phyloP scores from a whole-genome alignment of 1,284 basidiomycete species.

The Xanthoconium separans region DNA sequence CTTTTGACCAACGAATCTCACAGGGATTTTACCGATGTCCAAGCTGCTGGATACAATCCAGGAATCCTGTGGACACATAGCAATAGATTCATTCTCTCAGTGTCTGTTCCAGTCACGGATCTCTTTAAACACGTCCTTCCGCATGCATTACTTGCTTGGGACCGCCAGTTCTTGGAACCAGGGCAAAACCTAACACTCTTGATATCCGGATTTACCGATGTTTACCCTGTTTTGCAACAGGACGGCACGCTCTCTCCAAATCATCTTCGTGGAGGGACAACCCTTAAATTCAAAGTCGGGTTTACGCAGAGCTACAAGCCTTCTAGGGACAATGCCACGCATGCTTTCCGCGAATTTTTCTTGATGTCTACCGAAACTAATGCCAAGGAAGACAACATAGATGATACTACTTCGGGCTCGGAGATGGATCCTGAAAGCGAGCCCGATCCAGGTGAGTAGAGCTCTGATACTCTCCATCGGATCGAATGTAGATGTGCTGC shows the following conservation, averaged over 20 bases:
- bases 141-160: slow-evolving; percentile 62
- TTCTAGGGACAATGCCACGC: slow-evolving; percentile 42
- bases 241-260: slow-evolving; percentile 38
- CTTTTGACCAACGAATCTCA: neutral
- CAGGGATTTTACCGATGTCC: slow-evolving; percentile 56
- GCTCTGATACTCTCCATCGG: slow-evolving; percentile 26
- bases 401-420: slow-evolving; percentile 18
- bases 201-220: slow-evolving; percentile 50
- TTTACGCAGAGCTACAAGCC: slow-evolving; percentile 57
- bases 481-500: slow-evolving; percentile 17
- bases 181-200: slow-evolving; percentile 56
- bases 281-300: slow-evolving; percentile 54
- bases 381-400: slow-evolving; percentile 39
- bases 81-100: slow-evolving; percentile 50
- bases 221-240: slow-evolving; percentile 47
- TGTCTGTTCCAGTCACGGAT: slow-evolving; percentile 51
- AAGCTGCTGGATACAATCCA: slow-evolving; percentile 51
- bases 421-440: slow-evolving; percentile 33
- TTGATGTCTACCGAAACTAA: slow-evolving; percentile 24
- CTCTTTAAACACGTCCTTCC: slow-evolving; percentile 50
- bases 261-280: slow-evolving; percentile 33
- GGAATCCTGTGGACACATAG: slow-evolving; percentile 48
- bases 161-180: slow-evolving; percentile 51
- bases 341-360: slow-evolving; percentile 48
- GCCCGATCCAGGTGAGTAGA: slow-evolving; percentile 29